Conservation (phyloP, 192 early-diverging fungal species). For the Coemansia sp. region DNA sequence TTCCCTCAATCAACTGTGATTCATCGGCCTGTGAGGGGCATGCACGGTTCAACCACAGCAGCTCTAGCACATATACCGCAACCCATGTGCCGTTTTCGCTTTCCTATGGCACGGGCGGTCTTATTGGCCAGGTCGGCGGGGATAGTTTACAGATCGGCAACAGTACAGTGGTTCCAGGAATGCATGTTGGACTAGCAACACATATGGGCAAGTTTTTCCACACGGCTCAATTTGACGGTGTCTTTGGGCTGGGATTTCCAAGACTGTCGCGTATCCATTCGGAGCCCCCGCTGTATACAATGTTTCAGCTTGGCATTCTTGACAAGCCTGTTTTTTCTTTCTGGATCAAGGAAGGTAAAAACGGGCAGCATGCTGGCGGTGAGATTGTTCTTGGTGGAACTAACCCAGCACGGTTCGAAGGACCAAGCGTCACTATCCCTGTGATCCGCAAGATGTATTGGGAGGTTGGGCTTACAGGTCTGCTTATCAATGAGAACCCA, state of each 20-base stretch:
- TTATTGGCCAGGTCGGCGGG: conserved; percentile 54
- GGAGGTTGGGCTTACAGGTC: conserved; percentile 55
- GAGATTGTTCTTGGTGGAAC: conserved; percentile 49
- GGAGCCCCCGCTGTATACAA: conserved; percentile 42
- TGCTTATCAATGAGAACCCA: conserved; percentile 31
- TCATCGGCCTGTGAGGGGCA: conserved; percentile 46
- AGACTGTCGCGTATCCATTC: conserved; percentile 50
- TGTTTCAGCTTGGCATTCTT: conserved; percentile 36
- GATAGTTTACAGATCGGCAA: conserved; percentile 56
- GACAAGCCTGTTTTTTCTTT: conserved; percentile 51
- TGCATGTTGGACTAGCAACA: conserved; percentile 56
- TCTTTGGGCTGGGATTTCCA: conserved; percentile 61
- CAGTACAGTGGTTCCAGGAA: conserved; percentile 29
- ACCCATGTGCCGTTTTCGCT: conserved; percentile 46
- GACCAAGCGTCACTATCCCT: conserved; percentile 48
- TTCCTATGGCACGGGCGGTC: conserved; percentile 58
- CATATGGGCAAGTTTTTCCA: conserved; percentile 55
- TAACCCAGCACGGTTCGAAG: conserved; percentile 43
- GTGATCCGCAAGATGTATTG: conserved; percentile 58
- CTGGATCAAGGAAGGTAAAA: conserved; percentile 41
- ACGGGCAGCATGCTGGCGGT: conserved; percentile 46
- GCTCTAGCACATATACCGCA: conserved; percentile 50
- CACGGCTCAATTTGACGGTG: conserved; percentile 58
- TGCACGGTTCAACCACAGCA: conserved; percentile 50
- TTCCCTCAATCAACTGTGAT: conserved; percentile 57